These are phyloP conservation scores for Mycena floridula DNA, from an alignment of 768 basidiomycete species.

Conservation along the genomic window DNA sequence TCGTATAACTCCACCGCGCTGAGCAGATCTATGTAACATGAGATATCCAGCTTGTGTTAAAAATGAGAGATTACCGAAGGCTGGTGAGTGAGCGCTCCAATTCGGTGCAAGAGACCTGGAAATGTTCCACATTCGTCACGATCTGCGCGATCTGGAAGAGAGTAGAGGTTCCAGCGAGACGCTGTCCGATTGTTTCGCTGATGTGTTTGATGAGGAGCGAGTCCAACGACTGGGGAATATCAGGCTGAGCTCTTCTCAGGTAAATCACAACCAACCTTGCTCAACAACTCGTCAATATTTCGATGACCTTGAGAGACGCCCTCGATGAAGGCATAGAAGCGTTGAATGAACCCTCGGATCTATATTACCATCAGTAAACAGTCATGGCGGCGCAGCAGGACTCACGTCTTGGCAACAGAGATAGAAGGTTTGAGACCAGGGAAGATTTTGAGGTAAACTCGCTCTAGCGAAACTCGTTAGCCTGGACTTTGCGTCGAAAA, in stretches of 20 bases:
- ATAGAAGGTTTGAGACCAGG: conserved; percentile 95
- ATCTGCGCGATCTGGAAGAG: conserved; percentile 91
- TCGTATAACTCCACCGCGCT: conserved; percentile 76
- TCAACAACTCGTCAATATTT: conserved; percentile 86
- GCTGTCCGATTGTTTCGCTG: conserved; percentile 65
- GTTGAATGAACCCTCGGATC: conserved; percentile 86
- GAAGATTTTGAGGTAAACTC: conserved; percentile 63
- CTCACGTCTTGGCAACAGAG: conserved; percentile 86
- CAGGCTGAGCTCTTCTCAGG: too few relatives aligned
- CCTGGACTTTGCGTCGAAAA: not conserved
- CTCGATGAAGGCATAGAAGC: conserved; percentile 95
- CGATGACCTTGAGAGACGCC: conserved; percentile 89
- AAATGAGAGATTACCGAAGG: conserved; percentile 49
- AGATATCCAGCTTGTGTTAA: conserved; percentile 3
- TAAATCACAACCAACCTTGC: conserved; percentile 52
- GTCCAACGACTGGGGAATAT: conserved; percentile 78
- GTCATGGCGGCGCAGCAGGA: not conserved
- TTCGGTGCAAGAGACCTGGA: conserved; percentile 78
- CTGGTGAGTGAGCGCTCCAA: conserved; percentile 80
- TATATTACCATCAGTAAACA: conserved; percentile 21
- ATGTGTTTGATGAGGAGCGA: conserved; percentile 72
- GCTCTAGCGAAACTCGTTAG: conserved; percentile 32
- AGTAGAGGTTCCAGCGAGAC: conserved; percentile 70
- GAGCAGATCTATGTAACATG: conserved; percentile 56
- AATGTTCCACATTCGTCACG: conserved; percentile 88